Percentiles rank a stretch among this genome's conserved stretches.
phyloP scores from a whole-genome alignment of 495 filamentous ascomycete genomes.

The Neurospora sp. region DNA sequence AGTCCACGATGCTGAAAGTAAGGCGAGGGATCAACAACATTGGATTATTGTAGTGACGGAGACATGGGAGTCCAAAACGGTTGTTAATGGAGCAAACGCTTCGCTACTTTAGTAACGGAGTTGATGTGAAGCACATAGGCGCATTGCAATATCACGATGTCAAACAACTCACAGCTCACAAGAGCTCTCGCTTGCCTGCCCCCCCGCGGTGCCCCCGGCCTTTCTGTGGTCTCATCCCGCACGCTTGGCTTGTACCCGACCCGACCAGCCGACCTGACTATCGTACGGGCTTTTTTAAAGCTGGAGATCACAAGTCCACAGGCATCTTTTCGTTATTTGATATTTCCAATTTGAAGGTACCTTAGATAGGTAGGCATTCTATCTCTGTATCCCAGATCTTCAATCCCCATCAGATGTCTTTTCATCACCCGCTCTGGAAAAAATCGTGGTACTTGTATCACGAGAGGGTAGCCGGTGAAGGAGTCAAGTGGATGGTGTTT shows the following conservation, averaged over 20 bases:
- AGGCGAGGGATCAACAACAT: neutral
- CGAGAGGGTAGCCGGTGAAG: neutral
- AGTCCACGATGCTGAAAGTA: neutral
- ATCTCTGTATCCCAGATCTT: neutral
- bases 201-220: neutral
- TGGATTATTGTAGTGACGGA: neutral
- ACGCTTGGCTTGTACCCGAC: neutral
- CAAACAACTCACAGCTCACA: neutral
- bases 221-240: neutral
- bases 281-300: no score
- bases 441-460: neutral
- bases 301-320: no score
- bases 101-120: neutral
- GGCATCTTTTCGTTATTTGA: no score
- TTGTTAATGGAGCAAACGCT: neutral
- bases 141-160: neutral
- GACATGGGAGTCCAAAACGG: neutral
- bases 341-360: no score
- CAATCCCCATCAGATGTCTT: neutral
- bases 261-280: no score
- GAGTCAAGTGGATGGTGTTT: neutral
- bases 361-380: no score
- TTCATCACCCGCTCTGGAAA: neutral
- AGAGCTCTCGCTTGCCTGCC: neutral
- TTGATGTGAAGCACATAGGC: fast-evolving